Evolutionary conservation across 352 stramenopile species (phyloP), one percentile per base, ranked within the genome.

Genomic region (Phytopythium helicoides): DNA sequence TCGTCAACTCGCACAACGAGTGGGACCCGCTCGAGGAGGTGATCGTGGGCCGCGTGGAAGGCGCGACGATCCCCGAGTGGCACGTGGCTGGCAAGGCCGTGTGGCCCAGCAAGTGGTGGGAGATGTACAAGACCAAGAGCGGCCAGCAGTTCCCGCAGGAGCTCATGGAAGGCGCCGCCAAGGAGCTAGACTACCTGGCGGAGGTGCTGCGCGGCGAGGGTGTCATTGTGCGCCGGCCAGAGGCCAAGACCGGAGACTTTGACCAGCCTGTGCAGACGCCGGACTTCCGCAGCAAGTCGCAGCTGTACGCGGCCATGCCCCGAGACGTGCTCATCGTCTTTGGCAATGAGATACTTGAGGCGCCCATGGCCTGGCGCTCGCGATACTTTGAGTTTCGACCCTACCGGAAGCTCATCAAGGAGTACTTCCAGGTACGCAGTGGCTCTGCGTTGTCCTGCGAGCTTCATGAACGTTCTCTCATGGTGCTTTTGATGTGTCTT

Each of bases 1-100:
- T 87, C 33, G 82, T 96, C 49, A 96, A 96, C 73, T 96, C 85
- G 33, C 84, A 95, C 74, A 96, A 92, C 50, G 87, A 96, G 58
- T 96, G 86, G 82, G 87, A 96, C 46, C 85, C 87, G 35, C 70
- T 96, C 21, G 87, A 96, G 62, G 87, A 96, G 54, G 83, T 96
- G 40, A 96, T 96, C 41, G 86, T 96, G n/a, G 87, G 86, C 3
- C 70, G 82, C 15, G 76, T 96, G 22, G 85, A 95, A 16, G 86
- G 86, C 52, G 81, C 87, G 19, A 96, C 87, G 33, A 95, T 96
- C 60, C 87, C 86, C n/a, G 87, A 96, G 54, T 96, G 86, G 87
- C 85, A 96, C 61, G 84, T 95, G 22, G 58, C 87, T 0, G 87
- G 87, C 59, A 96, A 96, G 64, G 87, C 87, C 14, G 86, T 96